Evolutionary conservation across 192 early-diverging fungal genomes (phyloP).

Genomic region (Neocallimastix lanati): DNA sequence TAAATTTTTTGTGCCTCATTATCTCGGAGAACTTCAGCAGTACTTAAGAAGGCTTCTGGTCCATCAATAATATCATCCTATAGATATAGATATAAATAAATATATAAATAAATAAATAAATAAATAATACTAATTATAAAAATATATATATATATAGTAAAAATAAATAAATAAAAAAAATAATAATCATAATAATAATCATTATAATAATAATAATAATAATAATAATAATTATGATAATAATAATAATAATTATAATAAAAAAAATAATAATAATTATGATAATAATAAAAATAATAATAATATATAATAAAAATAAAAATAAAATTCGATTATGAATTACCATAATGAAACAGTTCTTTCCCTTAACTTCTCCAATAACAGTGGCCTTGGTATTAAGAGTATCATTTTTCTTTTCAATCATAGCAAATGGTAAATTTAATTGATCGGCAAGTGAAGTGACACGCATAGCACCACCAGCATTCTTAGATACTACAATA

Average conservation of each 20-base stretch:
- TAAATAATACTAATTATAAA: too few species aligned
- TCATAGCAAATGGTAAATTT: slow-evolving; percentile 84
- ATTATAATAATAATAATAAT: too few species aligned
- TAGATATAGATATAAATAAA: too few species aligned
- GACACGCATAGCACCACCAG: slow-evolving; percentile 87
- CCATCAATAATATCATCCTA: slow-evolving; percentile 89
- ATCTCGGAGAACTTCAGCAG: slow-evolving; percentile 75
- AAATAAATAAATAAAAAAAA: too few species aligned
- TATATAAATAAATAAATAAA: too few species aligned
- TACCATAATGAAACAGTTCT: slow-evolving; percentile 25
- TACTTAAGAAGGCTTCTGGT: slow-evolving; percentile 69
- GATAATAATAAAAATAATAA: too few species aligned
- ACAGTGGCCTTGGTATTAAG: slow-evolving; percentile 47
- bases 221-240: too few species aligned
- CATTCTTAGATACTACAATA: slow-evolving; percentile 88
- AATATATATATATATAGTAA: too few species aligned
- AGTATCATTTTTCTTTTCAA: slow-evolving; percentile 65
- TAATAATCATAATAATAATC: too few species aligned
- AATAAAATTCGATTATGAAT: not conserved
- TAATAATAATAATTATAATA: too few species aligned
- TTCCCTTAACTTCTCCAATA: slow-evolving; percentile 26
- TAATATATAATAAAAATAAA: not conserved
- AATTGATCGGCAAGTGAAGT: slow-evolving; percentile 87
- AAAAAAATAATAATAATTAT: too few species aligned
- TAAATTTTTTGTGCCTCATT: slow-evolving; percentile 78